Percentiles rank a stretch among this genome's conserved stretches.
phyloP scores from a whole-genome alignment of 495 filamentous ascomycete genomes.

The Aspergillus carlsbadensis region DNA sequence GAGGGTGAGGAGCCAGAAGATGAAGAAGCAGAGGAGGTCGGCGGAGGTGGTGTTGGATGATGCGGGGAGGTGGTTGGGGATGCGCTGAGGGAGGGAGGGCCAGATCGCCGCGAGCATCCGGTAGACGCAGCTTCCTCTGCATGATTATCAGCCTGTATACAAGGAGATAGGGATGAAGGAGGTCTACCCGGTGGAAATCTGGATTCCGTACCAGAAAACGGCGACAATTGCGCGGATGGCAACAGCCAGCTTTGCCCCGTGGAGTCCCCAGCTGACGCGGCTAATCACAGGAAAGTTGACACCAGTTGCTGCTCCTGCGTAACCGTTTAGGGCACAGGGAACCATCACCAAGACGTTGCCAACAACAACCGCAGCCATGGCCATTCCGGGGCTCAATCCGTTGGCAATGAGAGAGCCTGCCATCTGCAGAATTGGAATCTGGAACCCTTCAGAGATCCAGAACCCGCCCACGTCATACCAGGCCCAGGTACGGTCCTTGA shows the following conservation, averaged over 20 bases:
- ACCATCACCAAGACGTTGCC: neutral
- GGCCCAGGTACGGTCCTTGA: neutral
- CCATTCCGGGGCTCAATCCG: too few species aligned
- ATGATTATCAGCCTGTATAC: slow-evolving; percentile 4
- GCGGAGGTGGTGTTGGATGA: neutral
- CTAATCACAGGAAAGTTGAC: neutral
- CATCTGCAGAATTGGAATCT: slow-evolving; percentile 1
- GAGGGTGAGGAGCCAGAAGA: slow-evolving; percentile 2
- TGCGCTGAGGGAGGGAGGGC: too few species aligned
- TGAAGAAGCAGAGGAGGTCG: slow-evolving; percentile 8
- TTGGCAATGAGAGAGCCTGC: slow-evolving; percentile 5
- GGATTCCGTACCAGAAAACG: slow-evolving; percentile 12
- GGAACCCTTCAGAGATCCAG: slow-evolving; percentile 2
- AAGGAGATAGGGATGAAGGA: neutral
- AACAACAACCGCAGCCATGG: neutral
- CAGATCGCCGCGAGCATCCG: neutral
- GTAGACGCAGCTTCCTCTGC: neutral
- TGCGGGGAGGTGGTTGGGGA: neutral
- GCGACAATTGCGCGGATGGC: slow-evolving; percentile 7
- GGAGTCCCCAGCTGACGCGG: neutral
- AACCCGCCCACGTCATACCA: slow-evolving; percentile 1
- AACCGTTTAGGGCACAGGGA: neutral
- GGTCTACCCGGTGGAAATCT: slow-evolving; percentile 2
- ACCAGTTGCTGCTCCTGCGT: neutral
- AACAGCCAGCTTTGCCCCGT: slow-evolving; percentile 7